Percentiles rank a stretch among this genome's conserved stretches.
Conservation (phyloP, 2,329 filamentous ascomycete genomes). For the Microdochium paspali region DNA sequence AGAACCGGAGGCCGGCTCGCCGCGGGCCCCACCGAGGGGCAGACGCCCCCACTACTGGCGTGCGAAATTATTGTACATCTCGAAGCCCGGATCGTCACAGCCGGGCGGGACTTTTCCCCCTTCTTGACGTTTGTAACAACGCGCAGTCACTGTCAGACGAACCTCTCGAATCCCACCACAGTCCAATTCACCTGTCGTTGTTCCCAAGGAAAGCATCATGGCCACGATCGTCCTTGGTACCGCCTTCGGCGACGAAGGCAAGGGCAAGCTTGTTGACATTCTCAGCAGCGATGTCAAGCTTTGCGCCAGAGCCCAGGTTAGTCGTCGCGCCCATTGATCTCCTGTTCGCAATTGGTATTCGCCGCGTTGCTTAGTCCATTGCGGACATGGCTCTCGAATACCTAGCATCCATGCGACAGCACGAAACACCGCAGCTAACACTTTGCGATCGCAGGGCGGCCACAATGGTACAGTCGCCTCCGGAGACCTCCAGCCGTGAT, state of each 20-base stretch:
- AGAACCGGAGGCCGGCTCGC: background rate
- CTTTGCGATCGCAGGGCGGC: background rate
- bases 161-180: background rate
- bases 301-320: conserved; percentile 1
- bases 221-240: conserved; percentile 1
- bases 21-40: background rate
- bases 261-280: conserved; percentile 1
- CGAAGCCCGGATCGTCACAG: background rate
- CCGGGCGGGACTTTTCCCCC: background rate
- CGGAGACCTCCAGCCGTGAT: background rate
- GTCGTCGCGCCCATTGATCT: background rate
- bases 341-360: background rate
- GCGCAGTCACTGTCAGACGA: background rate
- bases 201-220: background rate
- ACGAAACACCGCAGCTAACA: background rate
- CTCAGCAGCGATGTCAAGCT: background rate
- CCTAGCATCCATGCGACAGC: background rate
- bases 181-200: background rate
- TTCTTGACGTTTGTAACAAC: background rate
- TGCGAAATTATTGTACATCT: background rate
- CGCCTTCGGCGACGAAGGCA: conserved; percentile 1
- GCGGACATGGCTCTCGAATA: background rate
- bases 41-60: background rate
- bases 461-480: conserved; percentile 1
- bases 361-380: no score